Evolutionary conservation across 2,329 filamentous ascomycete genomes (phyloP).

Genomic region (Esteya vermicola): DNA sequence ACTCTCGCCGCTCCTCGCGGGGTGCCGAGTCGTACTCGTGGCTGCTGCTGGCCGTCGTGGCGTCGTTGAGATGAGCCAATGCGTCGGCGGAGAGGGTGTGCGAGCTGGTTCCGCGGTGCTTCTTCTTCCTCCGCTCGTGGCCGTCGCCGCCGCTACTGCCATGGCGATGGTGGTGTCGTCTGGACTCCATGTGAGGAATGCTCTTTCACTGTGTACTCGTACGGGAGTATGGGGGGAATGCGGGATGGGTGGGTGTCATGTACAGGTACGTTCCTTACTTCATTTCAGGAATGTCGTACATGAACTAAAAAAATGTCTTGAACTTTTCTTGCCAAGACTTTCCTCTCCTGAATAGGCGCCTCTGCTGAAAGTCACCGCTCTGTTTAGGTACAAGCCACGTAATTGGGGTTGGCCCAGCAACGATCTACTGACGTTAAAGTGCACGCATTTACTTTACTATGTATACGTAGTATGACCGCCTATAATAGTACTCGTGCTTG

Average conservation of each 20-base stretch:
- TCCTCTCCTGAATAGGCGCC: not conserved
- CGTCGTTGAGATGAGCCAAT: slow-evolving; percentile 4
- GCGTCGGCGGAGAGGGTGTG: slow-evolving; percentile 3
- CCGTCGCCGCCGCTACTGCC: not conserved
- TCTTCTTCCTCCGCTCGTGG: not conserved
- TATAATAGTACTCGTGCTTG: too few relatives aligned
- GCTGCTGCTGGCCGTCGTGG: not conserved
- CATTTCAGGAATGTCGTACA: not conserved
- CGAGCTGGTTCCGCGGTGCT: not conserved
- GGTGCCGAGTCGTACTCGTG: too few relatives aligned
- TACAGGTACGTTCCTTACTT: too few relatives aligned
- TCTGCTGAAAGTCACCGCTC: too few relatives aligned
- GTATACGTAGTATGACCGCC: too few relatives aligned
- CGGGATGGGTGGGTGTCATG: too few relatives aligned
- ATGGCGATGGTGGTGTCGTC: not conserved
- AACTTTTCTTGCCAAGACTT: not conserved
- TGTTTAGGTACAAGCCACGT: not conserved
- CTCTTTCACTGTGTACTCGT: not conserved
- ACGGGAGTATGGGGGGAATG: not conserved
- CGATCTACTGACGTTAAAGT: too few relatives aligned
- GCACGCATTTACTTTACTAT: too few relatives aligned
- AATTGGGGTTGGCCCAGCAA: not conserved
- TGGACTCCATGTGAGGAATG: not conserved
- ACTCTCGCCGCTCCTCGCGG: not conserved
- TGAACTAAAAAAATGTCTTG: not conserved